Evolutionary conservation across 1,284 basidiomycete species (phyloP), one percentile per base, ranked within the genome.

Genomic region (Anthracocystis setariae): DNA sequence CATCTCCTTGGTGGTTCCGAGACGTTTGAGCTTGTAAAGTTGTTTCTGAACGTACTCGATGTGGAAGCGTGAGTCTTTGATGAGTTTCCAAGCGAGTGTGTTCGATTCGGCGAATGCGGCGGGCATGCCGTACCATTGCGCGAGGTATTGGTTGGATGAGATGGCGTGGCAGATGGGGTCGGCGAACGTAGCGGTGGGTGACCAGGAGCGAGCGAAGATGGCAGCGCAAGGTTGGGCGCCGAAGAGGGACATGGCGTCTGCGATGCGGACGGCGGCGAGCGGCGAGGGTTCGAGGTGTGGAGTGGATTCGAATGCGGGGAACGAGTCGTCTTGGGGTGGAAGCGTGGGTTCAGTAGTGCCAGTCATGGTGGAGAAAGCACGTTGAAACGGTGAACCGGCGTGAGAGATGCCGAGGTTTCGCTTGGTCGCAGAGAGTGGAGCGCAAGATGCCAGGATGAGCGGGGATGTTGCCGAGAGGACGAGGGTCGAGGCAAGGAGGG

Each of bases 51-150:
- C 84, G 73, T 87, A 89, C 10, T 89, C 85, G 9, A 90, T 80
- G 21, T 86, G 85, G 73, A 88, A 88, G 1, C 89, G 89, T 4
- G 82, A 72, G 38, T 78, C 56, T 17, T 57, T 54, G 4, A 86
- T 89, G 9, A 90, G 84, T 24, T 88, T 86, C 46, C 84, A 85
- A 9, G 85, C 85, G 15, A 88, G 74, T 3, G 85, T 87, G 61
- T 86, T 85, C 0, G 87, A 87, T 27, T 85, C 83, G 5, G 87
- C 84, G 68, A 88, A 87, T 1, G 88, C 61, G 65, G 87, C 88
- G 3, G 88, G 84, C 90, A 90, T 82, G 13, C 86, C 87, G 83
- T 87, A 89, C 87, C 87, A 89, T 86, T 90, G 80, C 2, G 60
- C 60, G 33, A 63, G 48, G 49, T 66, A 71, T 49, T 66, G 62